A percentile compares a stretch with the other conserved stretches of the same genome.
phyloP scores from a whole-genome alignment of 2,329 filamentous ascomycete genomes.

The Ceratocystis lukuohia region DNA sequence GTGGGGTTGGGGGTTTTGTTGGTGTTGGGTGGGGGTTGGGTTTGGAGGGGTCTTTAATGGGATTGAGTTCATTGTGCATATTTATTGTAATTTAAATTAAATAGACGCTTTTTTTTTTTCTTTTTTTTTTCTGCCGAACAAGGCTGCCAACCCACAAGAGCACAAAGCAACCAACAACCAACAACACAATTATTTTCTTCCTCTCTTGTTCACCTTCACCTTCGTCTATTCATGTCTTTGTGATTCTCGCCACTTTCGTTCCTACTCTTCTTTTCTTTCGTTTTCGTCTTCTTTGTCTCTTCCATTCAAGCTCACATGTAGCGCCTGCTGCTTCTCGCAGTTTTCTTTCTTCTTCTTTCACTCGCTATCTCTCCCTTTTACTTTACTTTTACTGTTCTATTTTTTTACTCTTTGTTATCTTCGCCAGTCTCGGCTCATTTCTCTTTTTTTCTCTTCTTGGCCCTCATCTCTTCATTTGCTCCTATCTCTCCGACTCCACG shows the following conservation, averaged over 20 bases:
- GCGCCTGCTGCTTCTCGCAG: background rate
- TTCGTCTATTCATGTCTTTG: background rate
- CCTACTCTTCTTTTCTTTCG: background rate
- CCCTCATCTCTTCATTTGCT: background rate
- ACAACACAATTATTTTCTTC: background rate
- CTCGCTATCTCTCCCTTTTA: constrained; percentile 7
- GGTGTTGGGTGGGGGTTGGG: too few relatives aligned
- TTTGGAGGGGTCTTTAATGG: too few relatives aligned
- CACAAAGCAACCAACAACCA: background rate
- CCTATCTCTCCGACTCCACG: background rate
- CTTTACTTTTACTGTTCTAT: constrained; percentile 9
- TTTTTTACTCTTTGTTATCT: background rate
- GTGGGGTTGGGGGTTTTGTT: too few relatives aligned
- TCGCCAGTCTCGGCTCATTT: background rate
- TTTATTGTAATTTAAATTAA: too few relatives aligned
- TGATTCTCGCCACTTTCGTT: background rate
- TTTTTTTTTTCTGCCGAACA: background rate
- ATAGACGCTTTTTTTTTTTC: background rate
- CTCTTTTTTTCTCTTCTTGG: background rate
- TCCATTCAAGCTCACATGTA: constrained; percentile 2
- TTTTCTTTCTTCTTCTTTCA: background rate
- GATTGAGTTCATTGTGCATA: too few relatives aligned
- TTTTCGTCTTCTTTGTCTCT: background rate
- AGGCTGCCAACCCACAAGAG: background rate
- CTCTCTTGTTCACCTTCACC: background rate